These are phyloP conservation scores for Chrysanthemum seticuspe DNA, from an alignment of 129 eudicot genomes.

Conservation along the genomic window DNA sequence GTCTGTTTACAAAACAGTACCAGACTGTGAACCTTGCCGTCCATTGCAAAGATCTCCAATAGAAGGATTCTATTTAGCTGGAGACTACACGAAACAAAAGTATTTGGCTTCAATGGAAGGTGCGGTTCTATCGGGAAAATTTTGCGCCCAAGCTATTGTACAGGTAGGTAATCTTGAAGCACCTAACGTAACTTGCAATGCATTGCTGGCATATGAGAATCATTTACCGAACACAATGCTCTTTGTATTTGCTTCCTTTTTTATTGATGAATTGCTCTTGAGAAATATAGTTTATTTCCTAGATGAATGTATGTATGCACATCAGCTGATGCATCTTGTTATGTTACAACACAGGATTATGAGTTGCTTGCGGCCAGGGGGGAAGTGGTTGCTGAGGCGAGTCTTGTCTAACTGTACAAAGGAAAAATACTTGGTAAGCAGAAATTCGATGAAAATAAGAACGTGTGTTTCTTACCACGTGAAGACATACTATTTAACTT, in stretches of 20 bases:
- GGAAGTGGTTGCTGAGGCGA: conserved; percentile 60
- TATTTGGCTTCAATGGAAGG: conserved; percentile 99
- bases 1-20: conserved; percentile 95
- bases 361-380: conserved; percentile 49
- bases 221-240: neutral
- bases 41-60: conserved; percentile 95
- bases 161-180: conserved; percentile 72
- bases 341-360: conserved; percentile 53
- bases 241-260: neutral
- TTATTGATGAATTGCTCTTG: neutral
- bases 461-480: conserved; percentile 7
- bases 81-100: conserved; percentile 96
- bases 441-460: conserved; percentile 1
- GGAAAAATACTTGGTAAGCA: conserved; percentile 27
- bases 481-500: neutral
- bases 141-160: conserved; percentile 94
- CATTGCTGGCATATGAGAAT: conserved; percentile 2
- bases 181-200: conserved; percentile 5
- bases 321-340: conserved; percentile 23
- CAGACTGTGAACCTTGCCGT: conserved; percentile 95
- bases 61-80: conserved; percentile 89
- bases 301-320: no score
- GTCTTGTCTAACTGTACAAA: conserved; percentile 36
- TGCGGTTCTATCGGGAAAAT: conserved; percentile 93
- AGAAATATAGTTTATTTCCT: no score